Evolutionary conservation across 345 rosid genomes (phyloP).

Genomic region (Crucihimalaya himalaica): DNA sequence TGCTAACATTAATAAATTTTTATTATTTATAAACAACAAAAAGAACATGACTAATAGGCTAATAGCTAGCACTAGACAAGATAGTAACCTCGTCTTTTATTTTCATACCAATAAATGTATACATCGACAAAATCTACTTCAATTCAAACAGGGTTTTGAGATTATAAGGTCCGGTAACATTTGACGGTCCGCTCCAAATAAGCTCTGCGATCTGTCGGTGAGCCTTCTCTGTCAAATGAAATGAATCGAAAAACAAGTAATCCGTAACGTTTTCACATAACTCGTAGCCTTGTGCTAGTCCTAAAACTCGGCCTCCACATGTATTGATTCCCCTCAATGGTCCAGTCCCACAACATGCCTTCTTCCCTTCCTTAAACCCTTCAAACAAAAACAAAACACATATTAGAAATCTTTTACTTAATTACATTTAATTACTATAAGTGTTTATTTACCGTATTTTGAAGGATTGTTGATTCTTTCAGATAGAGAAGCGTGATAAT

Average conservation of each 20-base stretch:
- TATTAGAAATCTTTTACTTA: background rate
- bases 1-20: background rate
- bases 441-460: slow-evolving; percentile 39
- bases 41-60: background rate
- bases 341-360: slow-evolving; percentile 47
- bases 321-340: slow-evolving; percentile 31
- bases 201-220: slow-evolving; percentile 11
- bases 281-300: background rate
- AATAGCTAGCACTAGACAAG: background rate
- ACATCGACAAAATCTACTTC: slow-evolving; percentile 3
- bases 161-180: slow-evolving; percentile 39
- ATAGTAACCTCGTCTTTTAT: background rate
- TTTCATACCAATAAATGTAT: background rate
- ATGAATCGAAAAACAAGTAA: background rate
- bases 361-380: slow-evolving; percentile 43
- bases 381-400: background rate
- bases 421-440: background rate
- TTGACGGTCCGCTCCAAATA: slow-evolving; percentile 42
- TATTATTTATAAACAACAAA: slow-evolving; percentile 11
- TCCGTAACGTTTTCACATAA: background rate
- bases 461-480: slow-evolving; percentile 43
- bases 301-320: slow-evolving; percentile 36
- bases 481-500: slow-evolving; percentile 25
- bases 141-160: slow-evolving; percentile 38
- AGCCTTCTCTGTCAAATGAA: background rate